Base-by-base conservation (phyloP, 1,284 basidiomycete genomes). In the Amylostereum areolatum region DNA sequence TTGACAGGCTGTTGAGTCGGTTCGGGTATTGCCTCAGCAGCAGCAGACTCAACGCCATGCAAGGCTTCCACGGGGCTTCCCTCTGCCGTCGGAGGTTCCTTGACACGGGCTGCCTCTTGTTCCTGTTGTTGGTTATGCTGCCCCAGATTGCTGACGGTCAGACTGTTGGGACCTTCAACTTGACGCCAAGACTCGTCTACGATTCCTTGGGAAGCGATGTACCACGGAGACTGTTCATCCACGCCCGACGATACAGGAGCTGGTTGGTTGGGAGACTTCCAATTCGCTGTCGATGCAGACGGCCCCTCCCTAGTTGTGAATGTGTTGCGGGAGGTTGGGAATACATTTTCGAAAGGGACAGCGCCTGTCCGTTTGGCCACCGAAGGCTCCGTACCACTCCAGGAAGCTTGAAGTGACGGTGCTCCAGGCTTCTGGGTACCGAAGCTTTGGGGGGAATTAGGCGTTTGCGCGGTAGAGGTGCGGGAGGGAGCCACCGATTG, bases 101-200 rank as follows among this genome's bases (percentile, higher is more conserved):
- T 18, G 9, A 50, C 35, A 34, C 42, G 49, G 25, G 34, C 57
- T 33, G 57, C 62, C 18, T 61, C 54, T 37, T 62, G 62, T 37
- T 65, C 63, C 48, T 73, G 72, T 48, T 76, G 69, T 56, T 74
- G 73, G 55, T 78, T 78, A 58, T 80, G 79, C 50, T 81, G 77
- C n/a, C 72, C 78, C 24, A 83, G 64, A 54, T 81, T 81, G 46
- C 71, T 75, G 44, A 75, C 68, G 0, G 81, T 78, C 25, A 82
- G 66, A 52, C 74, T 77, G 52, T 71, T 74, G 6, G 74, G 64
- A 31, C 67, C 69, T 48, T 71, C 62, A 36, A 66, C 65, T 46
- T 71, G 65, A 42, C 67, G 69, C 81, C 77, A 81, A 45, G 61
- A 66, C 4, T 76, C 75, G 33, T 74, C 72, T 3, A 66, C 58